Conservation (phyloP, 2,329 filamentous ascomycete species). For the Colletotrichum karsti region DNA sequence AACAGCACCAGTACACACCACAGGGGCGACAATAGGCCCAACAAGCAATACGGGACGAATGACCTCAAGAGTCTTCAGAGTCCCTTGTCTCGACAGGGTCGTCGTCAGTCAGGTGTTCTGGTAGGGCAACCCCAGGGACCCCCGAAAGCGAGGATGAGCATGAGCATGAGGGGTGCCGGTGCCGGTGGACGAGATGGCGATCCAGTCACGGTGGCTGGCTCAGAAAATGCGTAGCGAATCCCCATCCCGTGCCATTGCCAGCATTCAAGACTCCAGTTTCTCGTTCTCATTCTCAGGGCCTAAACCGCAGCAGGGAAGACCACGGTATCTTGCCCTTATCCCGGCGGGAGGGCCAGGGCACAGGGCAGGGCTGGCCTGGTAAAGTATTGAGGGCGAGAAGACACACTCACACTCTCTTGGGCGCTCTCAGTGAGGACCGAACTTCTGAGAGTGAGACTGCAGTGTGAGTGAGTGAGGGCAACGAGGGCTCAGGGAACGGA, state of each 20-base stretch:
- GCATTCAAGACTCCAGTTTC: neutral
- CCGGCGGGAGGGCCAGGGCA: neutral
- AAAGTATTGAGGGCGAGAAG: neutral
- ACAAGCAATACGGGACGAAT: constrained; percentile 8
- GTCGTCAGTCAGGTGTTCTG: constrained; percentile 20
- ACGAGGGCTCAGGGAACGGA: neutral
- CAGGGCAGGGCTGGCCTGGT: neutral
- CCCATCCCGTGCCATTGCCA: no score
- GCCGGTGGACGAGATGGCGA: constrained; percentile 1
- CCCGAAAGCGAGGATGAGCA: neutral
- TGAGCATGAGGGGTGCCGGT: neutral
- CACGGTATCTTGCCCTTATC: neutral
- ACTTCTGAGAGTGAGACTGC: no score
- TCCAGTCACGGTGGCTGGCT: neutral
- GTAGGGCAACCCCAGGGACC: neutral
- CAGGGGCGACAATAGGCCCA: neutral
- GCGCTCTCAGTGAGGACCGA: no score
- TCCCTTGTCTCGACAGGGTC: constrained; percentile 10
- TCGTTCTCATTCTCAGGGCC: neutral
- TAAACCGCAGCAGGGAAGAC: neutral
- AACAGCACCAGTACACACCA: neutral
- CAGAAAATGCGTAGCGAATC: neutral
- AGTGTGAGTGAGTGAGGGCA: no score
- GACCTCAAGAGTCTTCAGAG: neutral
- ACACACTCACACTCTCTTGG: neutral